Evolutionary conservation across 495 filamentous ascomycete species (phyloP).

Genomic region (Hypoxylon rickii): DNA sequence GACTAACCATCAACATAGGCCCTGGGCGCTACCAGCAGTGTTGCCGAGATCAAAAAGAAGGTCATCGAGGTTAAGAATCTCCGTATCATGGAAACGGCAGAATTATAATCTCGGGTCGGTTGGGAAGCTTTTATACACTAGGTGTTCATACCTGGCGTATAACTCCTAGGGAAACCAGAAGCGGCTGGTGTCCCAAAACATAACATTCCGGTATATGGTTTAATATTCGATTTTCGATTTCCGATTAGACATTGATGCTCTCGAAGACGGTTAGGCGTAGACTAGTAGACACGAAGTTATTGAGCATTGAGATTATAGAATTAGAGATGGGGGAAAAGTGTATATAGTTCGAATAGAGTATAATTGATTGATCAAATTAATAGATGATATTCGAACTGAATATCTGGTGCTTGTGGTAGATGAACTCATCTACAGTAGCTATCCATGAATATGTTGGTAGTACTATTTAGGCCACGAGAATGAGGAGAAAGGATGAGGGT

Average conservation of each 20-base stretch:
- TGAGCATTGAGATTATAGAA: slow-evolving; percentile 8
- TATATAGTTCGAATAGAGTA: background rate
- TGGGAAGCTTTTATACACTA: background rate
- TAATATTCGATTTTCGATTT: background rate
- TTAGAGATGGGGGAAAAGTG: slow-evolving; percentile 4
- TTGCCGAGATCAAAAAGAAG: slow-evolving; percentile 19
- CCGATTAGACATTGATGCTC: background rate
- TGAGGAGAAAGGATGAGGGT: no score
- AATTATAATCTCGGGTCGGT: slow-evolving; percentile 8
- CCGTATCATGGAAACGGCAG: slow-evolving; percentile 3
- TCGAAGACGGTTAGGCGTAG: background rate
- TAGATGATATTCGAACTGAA: no score
- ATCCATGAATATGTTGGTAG: no score
- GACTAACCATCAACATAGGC: slow-evolving; percentile 26
- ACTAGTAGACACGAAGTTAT: slow-evolving; percentile 11
- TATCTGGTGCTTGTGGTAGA: no score
- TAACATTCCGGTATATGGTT: background rate
- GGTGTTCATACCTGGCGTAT: slow-evolving; percentile 6
- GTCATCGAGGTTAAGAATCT: slow-evolving; percentile 14
- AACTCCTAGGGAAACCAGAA: background rate
- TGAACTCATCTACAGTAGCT: no score
- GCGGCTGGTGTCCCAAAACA: no score
- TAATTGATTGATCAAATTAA: background rate
- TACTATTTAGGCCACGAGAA: no score
- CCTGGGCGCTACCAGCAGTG: slow-evolving; percentile 32